Conservation (phyloP, 305 asterid genomes). For the Rubia occidens region DNA sequence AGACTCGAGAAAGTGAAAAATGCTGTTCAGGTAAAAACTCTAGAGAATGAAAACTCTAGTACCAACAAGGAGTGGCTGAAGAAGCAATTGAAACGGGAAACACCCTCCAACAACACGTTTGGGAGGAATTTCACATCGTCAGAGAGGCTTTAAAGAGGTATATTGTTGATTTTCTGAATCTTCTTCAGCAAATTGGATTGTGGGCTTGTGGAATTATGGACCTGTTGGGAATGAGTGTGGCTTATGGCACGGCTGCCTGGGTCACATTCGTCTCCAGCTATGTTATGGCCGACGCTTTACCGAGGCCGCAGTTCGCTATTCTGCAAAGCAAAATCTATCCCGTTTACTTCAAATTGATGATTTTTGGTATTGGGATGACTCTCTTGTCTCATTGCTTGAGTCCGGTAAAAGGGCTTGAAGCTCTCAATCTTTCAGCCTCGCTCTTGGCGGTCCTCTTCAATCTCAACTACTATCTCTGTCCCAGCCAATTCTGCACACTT, state of each 20-base stretch:
- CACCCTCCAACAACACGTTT: conserved; percentile 18
- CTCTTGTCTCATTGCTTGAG: conserved; percentile 46
- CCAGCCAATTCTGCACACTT: no score
- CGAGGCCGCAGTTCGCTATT: conserved; percentile 60
- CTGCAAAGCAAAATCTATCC: conserved; percentile 71
- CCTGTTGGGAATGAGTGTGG: conserved; percentile 49
- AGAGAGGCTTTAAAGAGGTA: conserved; percentile 3
- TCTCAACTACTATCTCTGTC: no score
- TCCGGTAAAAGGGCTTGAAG: conserved; percentile 6
- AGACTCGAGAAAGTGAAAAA: conserved; percentile 11
- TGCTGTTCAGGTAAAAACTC: neutral
- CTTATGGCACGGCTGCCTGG: conserved; percentile 68
- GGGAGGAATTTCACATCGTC: conserved; percentile 12
- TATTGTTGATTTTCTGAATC: conserved; percentile 10
- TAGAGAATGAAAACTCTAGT: neutral
- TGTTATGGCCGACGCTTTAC: conserved; percentile 46
- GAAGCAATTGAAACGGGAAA: conserved; percentile 15
- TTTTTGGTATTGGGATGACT: conserved; percentile 37
- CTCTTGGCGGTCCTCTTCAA: conserved; percentile 32
- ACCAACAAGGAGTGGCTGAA: neutral
- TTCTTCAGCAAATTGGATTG: conserved; percentile 22
- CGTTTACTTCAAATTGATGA: conserved; percentile 58
- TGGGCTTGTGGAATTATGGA: conserved; percentile 25
- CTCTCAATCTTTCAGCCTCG: conserved; percentile 35
- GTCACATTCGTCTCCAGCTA: conserved; percentile 59